Conservation (phyloP, 345 rosid species). For the Populus alba region DNA sequence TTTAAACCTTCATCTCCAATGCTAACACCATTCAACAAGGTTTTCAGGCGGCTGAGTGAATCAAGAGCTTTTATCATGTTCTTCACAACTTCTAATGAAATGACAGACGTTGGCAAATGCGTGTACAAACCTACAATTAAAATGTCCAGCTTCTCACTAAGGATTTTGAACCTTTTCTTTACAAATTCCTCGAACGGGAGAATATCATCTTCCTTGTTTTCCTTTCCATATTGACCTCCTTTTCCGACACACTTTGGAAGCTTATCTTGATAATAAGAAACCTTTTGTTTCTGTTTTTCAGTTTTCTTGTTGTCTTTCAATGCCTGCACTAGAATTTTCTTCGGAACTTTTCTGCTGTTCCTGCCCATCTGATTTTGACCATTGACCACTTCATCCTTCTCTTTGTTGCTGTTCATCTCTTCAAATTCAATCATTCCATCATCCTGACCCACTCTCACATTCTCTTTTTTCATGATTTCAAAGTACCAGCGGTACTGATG, state of each 20-base stretch:
- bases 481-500: slow-evolving; percentile 3
- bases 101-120: not conserved
- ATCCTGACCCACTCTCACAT: not conserved
- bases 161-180: not conserved
- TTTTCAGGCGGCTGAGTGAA: not conserved
- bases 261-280: not conserved
- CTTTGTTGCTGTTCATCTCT: not conserved
- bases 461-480: not conserved
- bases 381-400: not conserved
- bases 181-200: slow-evolving; percentile 2
- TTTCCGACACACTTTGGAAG: not conserved
- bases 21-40: not conserved
- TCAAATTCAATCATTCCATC: not conserved
- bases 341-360: not conserved
- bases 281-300: not conserved
- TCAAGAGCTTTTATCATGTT: not conserved
- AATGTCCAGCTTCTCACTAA: not conserved
- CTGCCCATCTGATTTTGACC: not conserved
- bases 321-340: not conserved
- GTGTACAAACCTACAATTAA: not conserved
- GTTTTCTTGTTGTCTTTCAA: not conserved
- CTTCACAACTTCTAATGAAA: not conserved
- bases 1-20: not conserved
- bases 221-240: not conserved
- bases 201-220: not conserved